These are phyloP conservation scores for Stachybotrys echinatus DNA, from an alignment of 2,329 filamentous ascomycete species.

Conservation along the genomic window DNA sequence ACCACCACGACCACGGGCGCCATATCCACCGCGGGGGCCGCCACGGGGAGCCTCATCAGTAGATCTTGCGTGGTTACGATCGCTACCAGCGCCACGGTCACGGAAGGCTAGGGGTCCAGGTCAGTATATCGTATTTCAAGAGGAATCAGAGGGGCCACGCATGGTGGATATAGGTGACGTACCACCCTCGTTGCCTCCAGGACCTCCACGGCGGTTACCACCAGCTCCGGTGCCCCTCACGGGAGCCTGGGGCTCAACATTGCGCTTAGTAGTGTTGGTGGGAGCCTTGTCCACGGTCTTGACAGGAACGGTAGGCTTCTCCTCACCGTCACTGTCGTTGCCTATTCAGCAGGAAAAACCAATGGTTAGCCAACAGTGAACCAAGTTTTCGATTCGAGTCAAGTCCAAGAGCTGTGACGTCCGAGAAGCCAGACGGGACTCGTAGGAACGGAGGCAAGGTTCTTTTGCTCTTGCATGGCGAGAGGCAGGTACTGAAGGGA, in stretches of 20 bases:
- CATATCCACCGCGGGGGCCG: conserved; percentile 56
- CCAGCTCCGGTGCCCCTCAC: conserved; percentile 34
- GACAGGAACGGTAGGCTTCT: conserved; percentile 74
- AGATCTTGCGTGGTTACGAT: conserved; percentile 76
- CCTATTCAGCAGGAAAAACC: conserved; percentile 32
- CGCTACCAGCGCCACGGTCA: conserved; percentile 75
- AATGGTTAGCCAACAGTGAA: background rate
- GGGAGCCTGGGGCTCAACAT: conserved; percentile 70
- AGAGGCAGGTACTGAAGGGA: conserved; percentile 9
- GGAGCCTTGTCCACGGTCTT: conserved; percentile 85
- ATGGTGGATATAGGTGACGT: conserved; percentile 41
- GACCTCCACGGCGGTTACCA: conserved; percentile 49
- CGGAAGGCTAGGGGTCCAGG: conserved; percentile 64
- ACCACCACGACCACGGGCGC: conserved; percentile 58
- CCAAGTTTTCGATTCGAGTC: background rate
- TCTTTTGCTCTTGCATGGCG: too few relatives aligned
- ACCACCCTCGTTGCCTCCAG: conserved; percentile 83
- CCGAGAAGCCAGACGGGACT: background rate
- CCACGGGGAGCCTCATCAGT: conserved; percentile 61
- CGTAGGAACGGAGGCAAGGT: too few relatives aligned
- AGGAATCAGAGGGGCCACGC: too few relatives aligned
- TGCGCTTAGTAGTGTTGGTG: conserved; percentile 75
- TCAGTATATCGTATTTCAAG: too few relatives aligned
- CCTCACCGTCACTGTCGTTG: conserved; percentile 56
- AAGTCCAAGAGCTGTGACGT: too few relatives aligned